These are phyloP conservation scores for Hydnomerulius pinastri DNA, from an alignment of 768 basidiomycete genomes.

Conservation along the genomic window DNA sequence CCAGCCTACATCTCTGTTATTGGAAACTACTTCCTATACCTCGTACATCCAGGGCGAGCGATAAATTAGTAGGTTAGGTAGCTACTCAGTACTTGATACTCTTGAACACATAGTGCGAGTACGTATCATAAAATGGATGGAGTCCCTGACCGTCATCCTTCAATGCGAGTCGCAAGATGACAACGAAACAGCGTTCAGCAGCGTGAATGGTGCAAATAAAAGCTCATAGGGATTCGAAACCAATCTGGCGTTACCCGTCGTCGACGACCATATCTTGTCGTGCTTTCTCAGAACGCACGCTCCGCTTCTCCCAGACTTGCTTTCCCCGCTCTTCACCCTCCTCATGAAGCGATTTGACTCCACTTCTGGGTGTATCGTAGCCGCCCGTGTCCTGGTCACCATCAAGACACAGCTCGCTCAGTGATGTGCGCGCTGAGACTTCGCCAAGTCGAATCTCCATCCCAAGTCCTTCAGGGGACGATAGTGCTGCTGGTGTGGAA, in stretches of 20 bases:
- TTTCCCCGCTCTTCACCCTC: not conserved
- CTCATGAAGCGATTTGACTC: constrained; percentile 6
- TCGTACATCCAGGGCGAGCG: not conserved
- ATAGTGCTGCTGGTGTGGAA: constrained; percentile 27
- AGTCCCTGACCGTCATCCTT: not conserved
- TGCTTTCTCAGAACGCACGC: not conserved
- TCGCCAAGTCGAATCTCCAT: constrained; percentile 28
- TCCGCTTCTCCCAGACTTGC: constrained; percentile 8
- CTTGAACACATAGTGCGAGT: not conserved
- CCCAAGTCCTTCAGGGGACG: constrained; percentile 28
- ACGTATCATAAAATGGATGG: not conserved
- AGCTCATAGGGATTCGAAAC: too few relatives aligned
- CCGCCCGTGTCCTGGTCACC: constrained; percentile 12
- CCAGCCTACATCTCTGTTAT: too few relatives aligned
- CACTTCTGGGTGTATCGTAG: constrained; percentile 26
- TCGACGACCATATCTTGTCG: constrained; percentile 19
- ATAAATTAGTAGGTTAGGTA: not conserved
- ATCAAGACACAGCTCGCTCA: constrained; percentile 32
- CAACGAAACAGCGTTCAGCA: not conserved
- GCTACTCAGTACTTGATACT: not conserved
- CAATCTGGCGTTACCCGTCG: not conserved
- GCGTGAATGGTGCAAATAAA: not conserved
- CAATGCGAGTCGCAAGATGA: not conserved
- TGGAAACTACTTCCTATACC: not conserved
- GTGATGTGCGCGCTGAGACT: constrained; percentile 29